Percentiles rank a stretch among this genome's conserved stretches.
Evolutionary conservation across 2,329 filamentous ascomycete genomes (phyloP).

Genomic region (Mollisia scopiformis): DNA sequence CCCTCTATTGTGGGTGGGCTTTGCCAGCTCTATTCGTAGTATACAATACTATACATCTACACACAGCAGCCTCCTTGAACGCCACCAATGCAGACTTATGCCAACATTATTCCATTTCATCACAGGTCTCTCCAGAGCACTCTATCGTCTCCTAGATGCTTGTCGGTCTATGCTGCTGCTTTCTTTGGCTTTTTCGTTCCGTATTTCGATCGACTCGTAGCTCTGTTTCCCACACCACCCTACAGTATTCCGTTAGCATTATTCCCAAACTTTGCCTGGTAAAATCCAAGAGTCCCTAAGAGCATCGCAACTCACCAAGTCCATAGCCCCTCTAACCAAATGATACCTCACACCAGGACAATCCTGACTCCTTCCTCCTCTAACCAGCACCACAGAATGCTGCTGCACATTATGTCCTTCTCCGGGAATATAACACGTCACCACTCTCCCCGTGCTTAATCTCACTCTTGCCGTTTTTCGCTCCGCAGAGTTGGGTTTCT

Average conservation of each 20-base stretch:
- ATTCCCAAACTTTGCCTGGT: neutral
- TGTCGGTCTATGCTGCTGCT: conserved; percentile 42
- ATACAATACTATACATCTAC: conserved; percentile 1
- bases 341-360: conserved; percentile 98
- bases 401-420: conserved; percentile 99
- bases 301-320: conserved; percentile 73
- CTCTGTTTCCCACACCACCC: conserved; percentile 87
- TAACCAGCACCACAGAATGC: conserved; percentile 95
- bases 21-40: too few relatives aligned
- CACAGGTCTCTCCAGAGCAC: neutral
- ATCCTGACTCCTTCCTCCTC: conserved; percentile 91
- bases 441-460: conserved; percentile 81
- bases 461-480: conserved; percentile 92
- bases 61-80: neutral
- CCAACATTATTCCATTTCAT: neutral
- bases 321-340: conserved; percentile 85
- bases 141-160: neutral
- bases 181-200: conserved; percentile 98
- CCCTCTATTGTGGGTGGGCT: neutral
- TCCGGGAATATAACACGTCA: conserved; percentile 94
- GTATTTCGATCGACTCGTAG: conserved; percentile 90
- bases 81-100: neutral
- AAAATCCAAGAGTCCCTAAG: neutral
- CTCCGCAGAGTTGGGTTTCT: conserved; percentile 99
- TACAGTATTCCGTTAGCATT: conserved; percentile 44